These are phyloP conservation scores for Ceratocystis diversiconidia DNA, from an alignment of 2,329 filamentous ascomycete genomes.

Conservation along the genomic window DNA sequence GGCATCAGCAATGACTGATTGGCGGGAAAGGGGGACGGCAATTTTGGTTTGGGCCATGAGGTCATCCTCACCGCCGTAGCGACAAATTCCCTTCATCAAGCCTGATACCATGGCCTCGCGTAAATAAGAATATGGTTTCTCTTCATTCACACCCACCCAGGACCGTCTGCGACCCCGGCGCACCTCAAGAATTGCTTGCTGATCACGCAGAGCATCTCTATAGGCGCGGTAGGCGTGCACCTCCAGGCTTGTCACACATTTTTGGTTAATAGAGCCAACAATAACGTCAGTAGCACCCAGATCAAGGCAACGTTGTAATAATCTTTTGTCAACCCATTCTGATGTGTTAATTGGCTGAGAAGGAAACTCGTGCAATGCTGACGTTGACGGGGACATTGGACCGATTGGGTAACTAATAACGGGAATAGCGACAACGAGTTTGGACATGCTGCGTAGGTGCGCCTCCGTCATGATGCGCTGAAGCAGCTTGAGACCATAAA, in stretches of 20 bases:
- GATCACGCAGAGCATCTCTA: slow-evolving; percentile 59
- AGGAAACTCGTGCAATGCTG: slow-evolving; percentile 22
- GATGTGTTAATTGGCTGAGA: slow-evolving; percentile 23
- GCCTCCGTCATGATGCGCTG: slow-evolving; percentile 45
- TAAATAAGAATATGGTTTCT: slow-evolving; percentile 77
- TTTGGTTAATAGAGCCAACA: slow-evolving; percentile 59
- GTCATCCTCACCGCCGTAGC: slow-evolving; percentile 47
- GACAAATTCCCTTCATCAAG: slow-evolving; percentile 80
- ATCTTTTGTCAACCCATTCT: slow-evolving; percentile 28
- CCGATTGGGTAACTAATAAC: slow-evolving; percentile 32
- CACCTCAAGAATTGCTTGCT: slow-evolving; percentile 55
- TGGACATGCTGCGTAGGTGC: slow-evolving; percentile 40
- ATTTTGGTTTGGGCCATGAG: slow-evolving; percentile 51
- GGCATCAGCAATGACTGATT: slow-evolving; percentile 49
- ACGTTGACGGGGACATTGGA: slow-evolving; percentile 22
- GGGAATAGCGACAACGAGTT: slow-evolving; percentile 42
- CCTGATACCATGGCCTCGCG: slow-evolving; percentile 87
- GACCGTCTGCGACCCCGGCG: slow-evolving; percentile 70
- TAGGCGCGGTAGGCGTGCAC: slow-evolving; percentile 74
- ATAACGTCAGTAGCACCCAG: slow-evolving; percentile 78
- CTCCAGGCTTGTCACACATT: slow-evolving; percentile 60
- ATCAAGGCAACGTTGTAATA: slow-evolving; percentile 62
- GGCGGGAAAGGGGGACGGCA: slow-evolving; percentile 50
- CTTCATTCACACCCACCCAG: slow-evolving; percentile 77
- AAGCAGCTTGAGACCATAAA: slow-evolving; percentile 41